phyloP scores from a whole-genome alignment of 257 asterid species.

The Osmanthus fragrans region DNA sequence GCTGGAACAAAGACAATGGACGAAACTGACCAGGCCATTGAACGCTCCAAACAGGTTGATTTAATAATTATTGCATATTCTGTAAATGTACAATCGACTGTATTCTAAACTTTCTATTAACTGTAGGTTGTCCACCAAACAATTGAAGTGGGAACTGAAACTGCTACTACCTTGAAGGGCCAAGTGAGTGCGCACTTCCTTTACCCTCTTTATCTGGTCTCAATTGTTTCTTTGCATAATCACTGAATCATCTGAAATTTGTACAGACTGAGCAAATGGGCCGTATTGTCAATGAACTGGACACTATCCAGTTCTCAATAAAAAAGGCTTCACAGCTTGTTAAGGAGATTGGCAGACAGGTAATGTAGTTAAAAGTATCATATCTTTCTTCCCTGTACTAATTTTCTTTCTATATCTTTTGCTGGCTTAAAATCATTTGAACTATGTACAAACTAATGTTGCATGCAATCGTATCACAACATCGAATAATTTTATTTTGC shows the following conservation, averaged over 20 bases:
- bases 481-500: not conserved
- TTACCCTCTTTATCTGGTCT: conserved; percentile 12
- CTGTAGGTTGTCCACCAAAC: conserved; percentile 97
- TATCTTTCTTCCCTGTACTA: conserved; percentile 7
- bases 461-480: not conserved
- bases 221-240: conserved; percentile 14
- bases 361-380: conserved; percentile 21
- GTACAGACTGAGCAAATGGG: conserved; percentile 98
- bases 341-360: conserved; percentile 99
- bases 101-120: conserved; percentile 25
- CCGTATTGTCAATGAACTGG: conserved; percentile 89
- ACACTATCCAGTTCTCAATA: conserved; percentile 88
- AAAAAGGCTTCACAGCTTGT: conserved; percentile 98
- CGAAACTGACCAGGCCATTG: conserved; percentile 98
- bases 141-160: conserved; percentile 91
- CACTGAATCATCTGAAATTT: conserved; percentile 17
- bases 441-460: conserved; percentile 1
- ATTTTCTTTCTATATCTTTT: not conserved
- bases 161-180: conserved; percentile 91
- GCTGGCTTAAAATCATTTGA: not conserved
- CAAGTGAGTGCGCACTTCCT: conserved; percentile 58
- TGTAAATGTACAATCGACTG: conserved; percentile 16
- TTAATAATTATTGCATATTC: conserved; percentile 16
- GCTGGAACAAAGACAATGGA: conserved; percentile 82
- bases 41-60: conserved; percentile 97